Base-by-base conservation (phyloP, 2,329 filamentous ascomycete genomes). In the Aspergillus piperis region DNA sequence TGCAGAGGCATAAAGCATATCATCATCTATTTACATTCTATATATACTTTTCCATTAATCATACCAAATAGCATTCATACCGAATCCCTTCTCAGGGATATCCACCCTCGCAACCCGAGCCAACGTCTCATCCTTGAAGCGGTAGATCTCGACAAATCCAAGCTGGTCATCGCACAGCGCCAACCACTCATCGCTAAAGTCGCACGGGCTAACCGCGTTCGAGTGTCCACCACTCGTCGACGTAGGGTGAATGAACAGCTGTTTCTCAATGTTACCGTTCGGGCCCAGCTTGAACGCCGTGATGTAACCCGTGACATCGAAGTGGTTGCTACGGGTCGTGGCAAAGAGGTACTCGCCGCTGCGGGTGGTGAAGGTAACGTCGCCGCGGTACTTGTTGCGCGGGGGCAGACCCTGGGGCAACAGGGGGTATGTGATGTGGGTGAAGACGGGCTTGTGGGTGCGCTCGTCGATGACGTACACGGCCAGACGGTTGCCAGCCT, bases 11-110 rank as follows among this genome's bases (percentile, higher is more conserved):
- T 36, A 2, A 42, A 42, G 6, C n/a, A 19, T 19, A 30, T 30
- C 27, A 30, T 30, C 27, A 4, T 54, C 51, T 54, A 42, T 42
- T 19, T 54, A n/a, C 15, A 44, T 21, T 21, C 17, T 11, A 17
- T 27, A 27, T 30, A 23, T 42, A 32, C 27, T 15, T 13, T 17
- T 52, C 57, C 19, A 21, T 65, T 72, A 91, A 77, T 96, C 90
- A 75, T 95, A 95, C 92, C 92, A 96, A 64, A 96, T 92, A n/a
- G 91, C 91, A 78, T 96, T 96, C 92, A 96, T 96, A 1, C 91
- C 91, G 74, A 96, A 96, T 1, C 92, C 92, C n/a, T 90, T 90
- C 79, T 96, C 92, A 5, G 88, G 87, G 39, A 96, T 88, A 67
- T 91, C 87, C 64, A 90, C 81, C 63, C 90, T 83, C 15, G 91